A percentile compares a stretch with the other conserved stretches of the same genome.
Evolutionary conservation across 2,329 filamentous ascomycete genomes (phyloP).

Genomic region (Colletotrichum magnum): DNA sequence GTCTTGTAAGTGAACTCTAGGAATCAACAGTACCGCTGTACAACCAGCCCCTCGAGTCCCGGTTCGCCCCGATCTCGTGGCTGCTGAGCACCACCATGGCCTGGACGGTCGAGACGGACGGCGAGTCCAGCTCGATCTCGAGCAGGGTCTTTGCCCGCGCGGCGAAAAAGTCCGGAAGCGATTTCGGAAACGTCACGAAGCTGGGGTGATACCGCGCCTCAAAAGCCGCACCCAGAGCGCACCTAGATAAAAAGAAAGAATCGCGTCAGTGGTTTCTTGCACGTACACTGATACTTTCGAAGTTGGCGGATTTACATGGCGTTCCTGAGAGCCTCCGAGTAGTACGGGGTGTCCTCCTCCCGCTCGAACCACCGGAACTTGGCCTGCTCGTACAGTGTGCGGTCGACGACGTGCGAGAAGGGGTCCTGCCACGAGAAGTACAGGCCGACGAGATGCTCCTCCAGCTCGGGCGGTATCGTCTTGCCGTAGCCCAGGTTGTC

Average conservation of each 20-base stretch:
- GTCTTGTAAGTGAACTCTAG: no score
- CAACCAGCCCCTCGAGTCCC: constrained; percentile 46
- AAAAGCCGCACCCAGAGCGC: constrained; percentile 58
- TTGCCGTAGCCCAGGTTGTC: constrained; percentile 44
- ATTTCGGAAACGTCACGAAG: constrained; percentile 52
- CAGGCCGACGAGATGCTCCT: constrained; percentile 42
- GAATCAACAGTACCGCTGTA: constrained; percentile 45
- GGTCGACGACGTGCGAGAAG: constrained; percentile 45
- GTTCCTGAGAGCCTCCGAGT: constrained; percentile 47
- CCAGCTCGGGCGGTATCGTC: constrained; percentile 34
- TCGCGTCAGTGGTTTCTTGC: not conserved
- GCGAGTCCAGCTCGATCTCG: constrained; percentile 47
- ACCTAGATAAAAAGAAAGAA: constrained; percentile 43
- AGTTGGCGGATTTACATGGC: constrained; percentile 44
- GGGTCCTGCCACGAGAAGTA: constrained; percentile 47
- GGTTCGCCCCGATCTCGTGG: constrained; percentile 46
- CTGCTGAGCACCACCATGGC: constrained; percentile 46
- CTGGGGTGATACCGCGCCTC: constrained; percentile 58
- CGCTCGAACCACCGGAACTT: constrained; percentile 25
- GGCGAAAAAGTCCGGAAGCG: constrained; percentile 47
- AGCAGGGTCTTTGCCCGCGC: constrained; percentile 45
- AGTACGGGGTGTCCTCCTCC: constrained; percentile 45
- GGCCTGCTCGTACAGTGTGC: constrained; percentile 43
- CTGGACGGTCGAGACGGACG: constrained; percentile 46
- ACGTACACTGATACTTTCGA: no score